A percentile compares a stretch with the other conserved stretches of the same genome.
phyloP scores from a whole-genome alignment of 2,329 filamentous ascomycete genomes.

The Pestalotiopsis sp. region DNA sequence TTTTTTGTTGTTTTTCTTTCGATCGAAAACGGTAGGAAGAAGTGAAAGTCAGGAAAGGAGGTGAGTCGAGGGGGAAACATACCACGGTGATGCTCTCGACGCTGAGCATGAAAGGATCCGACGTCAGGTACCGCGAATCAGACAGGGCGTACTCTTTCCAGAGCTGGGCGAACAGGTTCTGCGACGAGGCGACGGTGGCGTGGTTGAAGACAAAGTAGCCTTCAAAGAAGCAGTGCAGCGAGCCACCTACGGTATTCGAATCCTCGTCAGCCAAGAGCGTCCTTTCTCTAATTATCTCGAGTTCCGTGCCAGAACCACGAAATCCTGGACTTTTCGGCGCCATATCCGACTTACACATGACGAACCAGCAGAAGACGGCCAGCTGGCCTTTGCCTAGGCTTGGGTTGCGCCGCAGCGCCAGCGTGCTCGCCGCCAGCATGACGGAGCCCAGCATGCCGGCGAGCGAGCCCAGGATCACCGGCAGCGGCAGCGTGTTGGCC shows the following conservation, averaged over 20 bases:
- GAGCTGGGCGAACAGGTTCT: slow-evolving; percentile 78
- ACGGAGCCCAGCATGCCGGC: slow-evolving; percentile 38
- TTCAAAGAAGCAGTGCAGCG: slow-evolving; percentile 82
- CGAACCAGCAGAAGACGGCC: slow-evolving; percentile 55
- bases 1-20: background rate
- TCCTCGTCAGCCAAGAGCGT: background rate
- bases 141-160: slow-evolving; percentile 93
- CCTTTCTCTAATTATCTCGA: too few species aligned
- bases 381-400: slow-evolving; percentile 40
- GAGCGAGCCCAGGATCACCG: slow-evolving; percentile 40
- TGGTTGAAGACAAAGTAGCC: slow-evolving; percentile 79
- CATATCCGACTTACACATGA: slow-evolving; percentile 47
- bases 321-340: background rate
- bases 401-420: slow-evolving; percentile 33
- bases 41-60: background rate
- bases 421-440: slow-evolving; percentile 33
- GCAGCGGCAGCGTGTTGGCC: slow-evolving; percentile 45
- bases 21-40: too few species aligned
- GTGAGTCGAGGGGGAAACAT: too few species aligned
- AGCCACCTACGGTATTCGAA: slow-evolving; percentile 51
- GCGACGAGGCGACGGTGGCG: slow-evolving; percentile 63
- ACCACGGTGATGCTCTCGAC: slow-evolving; percentile 84
- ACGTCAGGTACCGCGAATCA: slow-evolving; percentile 84
- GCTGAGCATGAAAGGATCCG: slow-evolving; percentile 82
- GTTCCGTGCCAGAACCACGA: background rate